Conservation (phyloP, 2,329 filamentous ascomycete genomes). For the Hymenoscyphus albidus region DNA sequence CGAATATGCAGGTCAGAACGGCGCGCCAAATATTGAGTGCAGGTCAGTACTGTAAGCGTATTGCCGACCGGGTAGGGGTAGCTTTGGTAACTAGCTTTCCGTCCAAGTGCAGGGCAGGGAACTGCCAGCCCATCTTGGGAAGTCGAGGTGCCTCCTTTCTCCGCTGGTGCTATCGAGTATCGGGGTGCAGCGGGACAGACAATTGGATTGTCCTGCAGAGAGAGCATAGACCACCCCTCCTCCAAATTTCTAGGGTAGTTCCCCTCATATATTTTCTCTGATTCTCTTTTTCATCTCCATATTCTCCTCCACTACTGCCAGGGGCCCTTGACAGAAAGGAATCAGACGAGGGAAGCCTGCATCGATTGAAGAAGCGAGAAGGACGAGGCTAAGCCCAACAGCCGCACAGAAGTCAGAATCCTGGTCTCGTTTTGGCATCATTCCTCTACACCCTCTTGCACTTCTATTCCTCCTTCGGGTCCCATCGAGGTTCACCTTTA, state of each 20-base stretch:
- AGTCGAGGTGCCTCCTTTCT: constrained; percentile 14
- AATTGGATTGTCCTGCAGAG: constrained; percentile 22
- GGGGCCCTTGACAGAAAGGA: constrained; percentile 6
- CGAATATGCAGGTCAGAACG: constrained; percentile 6
- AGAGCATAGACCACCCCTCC: constrained; percentile 21
- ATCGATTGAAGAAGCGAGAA: neutral
- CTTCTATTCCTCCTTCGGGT: neutral
- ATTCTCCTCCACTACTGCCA: neutral
- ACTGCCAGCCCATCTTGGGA: constrained; percentile 16
- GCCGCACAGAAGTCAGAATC: constrained; percentile 9
- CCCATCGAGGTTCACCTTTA: constrained; percentile 3
- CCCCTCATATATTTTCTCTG: neutral
- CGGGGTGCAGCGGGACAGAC: constrained; percentile 19
- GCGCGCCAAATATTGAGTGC: constrained; percentile 6
- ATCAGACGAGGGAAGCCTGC: constrained; percentile 1
- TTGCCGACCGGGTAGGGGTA: constrained; percentile 9
- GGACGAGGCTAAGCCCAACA: constrained; percentile 14
- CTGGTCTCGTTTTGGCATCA: constrained; percentile 18
- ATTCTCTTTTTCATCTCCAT: neutral
- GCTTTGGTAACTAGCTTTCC: constrained; percentile 5
- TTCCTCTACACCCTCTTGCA: constrained; percentile 3
- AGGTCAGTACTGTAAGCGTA: neutral
- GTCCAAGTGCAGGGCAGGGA: constrained; percentile 10
- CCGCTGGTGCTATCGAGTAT: constrained; percentile 16
- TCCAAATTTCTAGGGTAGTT: neutral